phyloP scores from a whole-genome alignment of 2,329 filamentous ascomycete genomes.

The Sporothrix sp. region DNA sequence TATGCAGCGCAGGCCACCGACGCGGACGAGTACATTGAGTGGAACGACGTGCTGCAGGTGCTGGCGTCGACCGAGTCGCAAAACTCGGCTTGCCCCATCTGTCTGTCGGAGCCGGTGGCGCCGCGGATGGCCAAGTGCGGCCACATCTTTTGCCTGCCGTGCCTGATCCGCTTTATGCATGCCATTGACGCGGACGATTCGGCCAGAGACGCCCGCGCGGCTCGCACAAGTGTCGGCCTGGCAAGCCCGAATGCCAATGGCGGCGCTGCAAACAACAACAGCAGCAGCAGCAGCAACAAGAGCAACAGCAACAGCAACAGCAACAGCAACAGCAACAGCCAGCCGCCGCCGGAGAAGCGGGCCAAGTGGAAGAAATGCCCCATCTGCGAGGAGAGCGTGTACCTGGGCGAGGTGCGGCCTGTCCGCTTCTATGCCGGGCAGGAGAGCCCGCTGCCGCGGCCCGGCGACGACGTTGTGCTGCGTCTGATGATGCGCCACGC shows the following conservation, averaged over 20 bases:
- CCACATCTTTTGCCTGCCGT: slow-evolving; percentile 92
- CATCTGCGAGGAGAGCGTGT: slow-evolving; percentile 90
- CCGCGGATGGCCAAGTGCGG: slow-evolving; percentile 96
- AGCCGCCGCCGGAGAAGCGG: background rate
- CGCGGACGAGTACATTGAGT: slow-evolving; percentile 82
- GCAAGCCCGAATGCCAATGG: slow-evolving; percentile 47
- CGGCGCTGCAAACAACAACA: background rate
- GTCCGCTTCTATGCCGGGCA: slow-evolving; percentile 88
- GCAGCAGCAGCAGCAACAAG: background rate
- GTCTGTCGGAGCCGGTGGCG: slow-evolving; percentile 82
- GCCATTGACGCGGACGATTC: slow-evolving; percentile 60
- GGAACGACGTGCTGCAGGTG: slow-evolving; percentile 83
- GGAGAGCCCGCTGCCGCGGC: slow-evolving; percentile 67
- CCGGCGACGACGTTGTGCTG: slow-evolving; percentile 83
- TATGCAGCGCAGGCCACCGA: slow-evolving; percentile 76
- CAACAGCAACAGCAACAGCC: background rate
- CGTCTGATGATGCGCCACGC: slow-evolving; percentile 73
- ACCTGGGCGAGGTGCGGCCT: slow-evolving; percentile 78
- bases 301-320: background rate
- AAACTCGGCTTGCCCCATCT: slow-evolving; percentile 83
- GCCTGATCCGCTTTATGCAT: slow-evolving; percentile 92
- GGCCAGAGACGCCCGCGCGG: background rate
- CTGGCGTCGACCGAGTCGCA: slow-evolving; percentile 86
- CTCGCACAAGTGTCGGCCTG: background rate
- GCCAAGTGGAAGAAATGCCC: slow-evolving; percentile 79